Conservation (phyloP, 2,329 filamentous ascomycete species). For the Pseudogymnoascus sp. region DNA sequence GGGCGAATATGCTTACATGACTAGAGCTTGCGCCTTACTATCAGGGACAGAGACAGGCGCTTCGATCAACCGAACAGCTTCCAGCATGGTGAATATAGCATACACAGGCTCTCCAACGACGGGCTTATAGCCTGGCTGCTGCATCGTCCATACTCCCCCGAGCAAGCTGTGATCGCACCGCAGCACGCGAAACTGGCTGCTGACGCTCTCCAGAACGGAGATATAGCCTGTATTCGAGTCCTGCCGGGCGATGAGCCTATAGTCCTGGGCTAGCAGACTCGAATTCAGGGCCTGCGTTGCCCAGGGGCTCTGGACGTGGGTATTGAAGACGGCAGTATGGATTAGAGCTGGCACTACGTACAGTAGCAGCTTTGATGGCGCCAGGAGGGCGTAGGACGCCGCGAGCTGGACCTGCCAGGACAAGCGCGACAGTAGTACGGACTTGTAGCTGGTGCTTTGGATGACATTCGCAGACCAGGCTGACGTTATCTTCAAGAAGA, state of each 20-base stretch:
- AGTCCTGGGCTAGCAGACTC: constrained; percentile 58
- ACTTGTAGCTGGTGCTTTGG: constrained; percentile 49
- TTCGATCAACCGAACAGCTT: constrained; percentile 78
- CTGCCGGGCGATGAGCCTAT: constrained; percentile 68
- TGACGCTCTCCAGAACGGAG: constrained; percentile 72
- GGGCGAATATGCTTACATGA: constrained; percentile 56
- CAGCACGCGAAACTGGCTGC: constrained; percentile 69
- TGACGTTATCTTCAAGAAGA: constrained; percentile 46
- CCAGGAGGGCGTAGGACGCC: constrained; percentile 55
- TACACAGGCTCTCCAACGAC: constrained; percentile 78
- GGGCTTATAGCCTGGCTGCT: constrained; percentile 28
- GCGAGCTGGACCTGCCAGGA: constrained; percentile 65
- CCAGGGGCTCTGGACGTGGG: constrained; percentile 58
- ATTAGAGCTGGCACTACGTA: constrained; percentile 65
- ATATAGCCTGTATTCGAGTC: constrained; percentile 91
- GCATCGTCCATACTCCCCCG: constrained; percentile 90
- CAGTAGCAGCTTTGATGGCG: constrained; percentile 62
- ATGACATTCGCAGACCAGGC: constrained; percentile 34
- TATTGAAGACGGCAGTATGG: constrained; percentile 65
- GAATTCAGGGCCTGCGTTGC: constrained; percentile 58
- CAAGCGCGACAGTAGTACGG: constrained; percentile 60
- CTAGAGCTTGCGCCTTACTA: constrained; percentile 67
- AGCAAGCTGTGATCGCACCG: constrained; percentile 91
- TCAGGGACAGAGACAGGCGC: constrained; percentile 48
- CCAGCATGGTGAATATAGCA: constrained; percentile 90